phyloP scores from a whole-genome alignment of 805 yeast genomes.

The Nakazawaea peltata region DNA sequence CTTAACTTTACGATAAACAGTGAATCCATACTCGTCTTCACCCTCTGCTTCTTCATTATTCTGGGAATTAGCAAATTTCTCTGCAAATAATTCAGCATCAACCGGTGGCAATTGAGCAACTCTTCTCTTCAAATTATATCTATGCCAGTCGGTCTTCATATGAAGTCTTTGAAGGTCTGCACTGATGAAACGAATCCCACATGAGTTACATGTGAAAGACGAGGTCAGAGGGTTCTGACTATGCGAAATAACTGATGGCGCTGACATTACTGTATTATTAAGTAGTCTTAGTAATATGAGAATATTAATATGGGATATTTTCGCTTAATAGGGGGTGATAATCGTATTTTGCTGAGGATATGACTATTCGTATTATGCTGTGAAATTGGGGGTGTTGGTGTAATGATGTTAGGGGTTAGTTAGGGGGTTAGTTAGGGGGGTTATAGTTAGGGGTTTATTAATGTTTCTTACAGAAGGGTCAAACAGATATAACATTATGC shows the following conservation, averaged over 20 bases:
- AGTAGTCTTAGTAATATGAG: no score
- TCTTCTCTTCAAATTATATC: slow-evolving; percentile 89
- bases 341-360: no score
- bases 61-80: slow-evolving; percentile 10
- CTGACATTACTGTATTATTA: no score
- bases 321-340: no score
- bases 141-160: slow-evolving; percentile 98
- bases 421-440: no score
- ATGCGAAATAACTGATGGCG: slow-evolving; percentile 15
- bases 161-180: slow-evolving; percentile 86
- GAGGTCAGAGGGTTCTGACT: slow-evolving; percentile 22
- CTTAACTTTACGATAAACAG: slow-evolving; percentile 21
- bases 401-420: no score
- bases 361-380: no score
- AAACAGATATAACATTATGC: background rate
- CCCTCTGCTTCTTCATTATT: slow-evolving; percentile 11
- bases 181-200: slow-evolving; percentile 70
- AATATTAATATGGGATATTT: no score
- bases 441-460: no score
- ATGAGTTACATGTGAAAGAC: slow-evolving; percentile 73
- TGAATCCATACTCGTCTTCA: slow-evolving; percentile 52
- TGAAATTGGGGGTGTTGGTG: no score
- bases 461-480: no score
- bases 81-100: slow-evolving; percentile 45
- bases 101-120: slow-evolving; percentile 80